phyloP scores from a whole-genome alignment of 2,329 filamentous ascomycete genomes.

The Dactylonectria estremocensis region DNA sequence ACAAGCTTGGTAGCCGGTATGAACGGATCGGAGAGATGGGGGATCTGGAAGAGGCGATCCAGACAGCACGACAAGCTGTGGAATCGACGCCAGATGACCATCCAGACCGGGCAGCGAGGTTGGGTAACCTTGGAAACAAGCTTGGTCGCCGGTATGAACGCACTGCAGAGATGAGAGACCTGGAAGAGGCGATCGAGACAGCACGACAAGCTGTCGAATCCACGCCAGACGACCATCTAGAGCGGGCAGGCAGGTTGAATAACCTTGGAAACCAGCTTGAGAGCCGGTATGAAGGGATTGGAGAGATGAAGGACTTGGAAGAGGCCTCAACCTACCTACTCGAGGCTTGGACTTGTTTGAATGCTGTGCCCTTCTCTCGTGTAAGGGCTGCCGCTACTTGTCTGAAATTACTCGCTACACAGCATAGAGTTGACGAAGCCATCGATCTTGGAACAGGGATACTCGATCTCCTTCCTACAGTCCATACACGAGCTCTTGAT shows the following conservation, averaged over 20 bases:
- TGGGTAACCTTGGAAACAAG: no score
- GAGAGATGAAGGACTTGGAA: constrained; percentile 13
- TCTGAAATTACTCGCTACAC: constrained; percentile 18
- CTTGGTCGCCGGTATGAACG: no score
- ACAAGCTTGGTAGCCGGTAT: background rate
- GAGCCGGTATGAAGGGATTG: background rate
- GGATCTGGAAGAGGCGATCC: constrained; percentile 13
- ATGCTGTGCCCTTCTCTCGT: constrained; percentile 25
- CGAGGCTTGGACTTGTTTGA: constrained; percentile 20
- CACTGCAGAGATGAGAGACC: no score
- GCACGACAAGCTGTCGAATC: no score
- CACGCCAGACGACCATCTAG: no score
- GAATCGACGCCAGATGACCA: no score
- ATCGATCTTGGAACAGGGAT: constrained; percentile 17
- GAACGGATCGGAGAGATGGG: background rate
- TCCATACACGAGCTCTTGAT: constrained; percentile 24
- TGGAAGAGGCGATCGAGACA: no score
- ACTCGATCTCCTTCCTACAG: constrained; percentile 26
- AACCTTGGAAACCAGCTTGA: background rate
- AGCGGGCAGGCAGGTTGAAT: background rate
- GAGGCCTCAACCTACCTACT: constrained; percentile 12
- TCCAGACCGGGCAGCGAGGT: no score
- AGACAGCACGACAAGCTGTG: no score
- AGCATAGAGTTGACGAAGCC: constrained; percentile 9
- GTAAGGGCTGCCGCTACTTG: constrained; percentile 19